phyloP scores from a whole-genome alignment of 2,329 filamentous ascomycete species.

The Monosporascus sp. region DNA sequence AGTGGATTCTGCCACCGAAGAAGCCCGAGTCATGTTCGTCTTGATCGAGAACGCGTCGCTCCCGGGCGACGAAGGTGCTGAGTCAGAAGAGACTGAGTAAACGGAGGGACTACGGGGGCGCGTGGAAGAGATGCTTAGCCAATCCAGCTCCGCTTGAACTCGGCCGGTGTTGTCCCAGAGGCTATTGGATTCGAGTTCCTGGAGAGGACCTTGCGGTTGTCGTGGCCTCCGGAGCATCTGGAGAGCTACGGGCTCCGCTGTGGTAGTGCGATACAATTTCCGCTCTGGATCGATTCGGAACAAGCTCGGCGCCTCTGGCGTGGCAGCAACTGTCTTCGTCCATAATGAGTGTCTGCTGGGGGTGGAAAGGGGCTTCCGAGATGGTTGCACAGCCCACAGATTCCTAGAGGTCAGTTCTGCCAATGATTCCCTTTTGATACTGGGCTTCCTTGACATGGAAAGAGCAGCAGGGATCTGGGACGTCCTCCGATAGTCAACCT shows the following conservation, averaged over 20 bases:
- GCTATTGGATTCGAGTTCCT: conserved; percentile 18
- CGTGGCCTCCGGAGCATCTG: conserved; percentile 30
- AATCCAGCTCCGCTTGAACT: conserved; percentile 17
- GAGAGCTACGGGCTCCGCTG: conserved; percentile 29
- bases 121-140: conserved; percentile 23
- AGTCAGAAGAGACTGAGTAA: conserved; percentile 15
- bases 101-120: conserved; percentile 17
- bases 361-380: not conserved
- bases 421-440: conserved; percentile 6
- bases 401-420: conserved; percentile 9
- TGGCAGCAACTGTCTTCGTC: conserved; percentile 4
- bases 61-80: conserved; percentile 12
- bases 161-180: conserved; percentile 16
- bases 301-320: conserved; percentile 14
- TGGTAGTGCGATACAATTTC: conserved; percentile 27
- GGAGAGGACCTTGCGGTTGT: conserved; percentile 15
- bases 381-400: conserved; percentile 13
- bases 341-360: conserved; percentile 10
- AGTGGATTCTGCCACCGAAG: conserved; percentile 9
- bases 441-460: conserved; percentile 9
- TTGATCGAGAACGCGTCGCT: conserved; percentile 15
- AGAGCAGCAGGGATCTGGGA: conserved; percentile 13
- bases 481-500: conserved; percentile 12
- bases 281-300: conserved; percentile 28
- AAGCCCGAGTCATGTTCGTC: conserved; percentile 15